phyloP scores from a whole-genome alignment of 75 land plant genomes.

The Cryptomeria japonica region DNA sequence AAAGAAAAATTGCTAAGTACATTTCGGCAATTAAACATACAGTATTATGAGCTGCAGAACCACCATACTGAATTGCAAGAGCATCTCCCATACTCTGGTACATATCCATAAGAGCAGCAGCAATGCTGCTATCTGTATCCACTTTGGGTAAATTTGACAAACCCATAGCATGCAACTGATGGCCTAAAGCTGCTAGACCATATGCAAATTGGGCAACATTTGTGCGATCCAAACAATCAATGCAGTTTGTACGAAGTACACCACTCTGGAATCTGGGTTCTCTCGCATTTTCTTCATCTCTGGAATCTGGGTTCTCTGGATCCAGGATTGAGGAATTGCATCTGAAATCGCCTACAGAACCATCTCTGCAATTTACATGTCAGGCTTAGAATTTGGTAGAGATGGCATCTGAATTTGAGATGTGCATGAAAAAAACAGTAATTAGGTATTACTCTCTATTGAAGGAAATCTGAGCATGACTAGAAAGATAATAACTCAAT shows the following conservation, averaged over 20 bases:
- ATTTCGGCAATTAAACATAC: constrained; percentile 31
- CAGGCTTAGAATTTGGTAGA: neutral
- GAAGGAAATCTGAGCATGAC: neutral
- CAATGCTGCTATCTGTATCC: constrained; percentile 85
- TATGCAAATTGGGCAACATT: constrained; percentile 99
- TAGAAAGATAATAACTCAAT: neutral
- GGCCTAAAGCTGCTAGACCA: constrained; percentile 94
- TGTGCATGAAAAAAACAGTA: neutral
- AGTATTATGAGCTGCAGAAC: constrained; percentile 95
- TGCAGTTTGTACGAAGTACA: constrained; percentile 94
- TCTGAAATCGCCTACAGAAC: constrained; percentile 44
- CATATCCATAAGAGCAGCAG: constrained; percentile 93
- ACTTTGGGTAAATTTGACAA: constrained; percentile 72
- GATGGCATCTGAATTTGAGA: neutral
- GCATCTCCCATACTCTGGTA: constrained; percentile 98
- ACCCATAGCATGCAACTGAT: constrained; percentile 87
- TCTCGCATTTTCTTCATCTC: constrained; percentile 14
- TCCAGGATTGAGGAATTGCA: constrained; percentile 16
- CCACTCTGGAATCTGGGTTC: constrained; percentile 77
- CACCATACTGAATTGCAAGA: constrained; percentile 96
- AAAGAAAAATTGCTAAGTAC: neutral
- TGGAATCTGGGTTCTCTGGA: neutral
- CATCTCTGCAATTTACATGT: constrained; percentile 26
- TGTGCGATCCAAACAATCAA: constrained; percentile 97
- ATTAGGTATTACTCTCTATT: neutral